These are phyloP conservation scores for Arxiozyma heterogenica DNA, from an alignment of 1,139 yeast genomes.

Conservation along the genomic window DNA sequence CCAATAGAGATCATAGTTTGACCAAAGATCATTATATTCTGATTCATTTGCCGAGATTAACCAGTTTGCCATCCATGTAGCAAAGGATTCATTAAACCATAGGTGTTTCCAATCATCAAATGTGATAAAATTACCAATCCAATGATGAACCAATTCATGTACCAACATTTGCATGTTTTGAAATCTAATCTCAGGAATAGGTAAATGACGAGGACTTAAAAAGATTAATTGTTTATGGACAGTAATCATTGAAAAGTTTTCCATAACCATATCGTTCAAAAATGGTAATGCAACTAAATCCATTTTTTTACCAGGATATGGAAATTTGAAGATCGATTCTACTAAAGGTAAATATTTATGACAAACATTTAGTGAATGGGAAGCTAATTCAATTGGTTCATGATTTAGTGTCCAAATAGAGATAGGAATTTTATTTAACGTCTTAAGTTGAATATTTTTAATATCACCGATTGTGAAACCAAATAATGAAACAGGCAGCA, in stretches of 20 bases:
- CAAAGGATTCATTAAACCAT: conserved; percentile 71
- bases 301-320: conserved; percentile 51
- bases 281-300: conserved; percentile 63
- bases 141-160: conserved; percentile 70
- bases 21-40: conserved; percentile 23
- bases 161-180: conserved; percentile 48
- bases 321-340: conserved; percentile 35
- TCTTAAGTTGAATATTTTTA: conserved; percentile 38
- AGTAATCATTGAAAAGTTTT: conserved; percentile 62
- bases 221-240: conserved; percentile 46
- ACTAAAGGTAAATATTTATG: conserved; percentile 40
- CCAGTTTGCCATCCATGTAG: conserved; percentile 55
- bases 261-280: conserved; percentile 70
- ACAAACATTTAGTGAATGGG: conserved; percentile 40
- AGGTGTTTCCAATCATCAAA: conserved; percentile 59
- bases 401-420: conserved; percentile 38
- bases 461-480: conserved; percentile 62
- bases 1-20: conserved; percentile 16
- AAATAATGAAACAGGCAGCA: conserved; percentile 53
- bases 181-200: conserved; percentile 20
- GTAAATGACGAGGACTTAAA: conserved; percentile 31
- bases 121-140: conserved; percentile 61
- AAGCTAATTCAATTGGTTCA: conserved; percentile 32
- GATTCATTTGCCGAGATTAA: conserved; percentile 32
- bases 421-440: conserved; percentile 34